Evolutionary conservation across 2,329 filamentous ascomycete species (phyloP).

Genomic region (Fusarium beomiforme): DNA sequence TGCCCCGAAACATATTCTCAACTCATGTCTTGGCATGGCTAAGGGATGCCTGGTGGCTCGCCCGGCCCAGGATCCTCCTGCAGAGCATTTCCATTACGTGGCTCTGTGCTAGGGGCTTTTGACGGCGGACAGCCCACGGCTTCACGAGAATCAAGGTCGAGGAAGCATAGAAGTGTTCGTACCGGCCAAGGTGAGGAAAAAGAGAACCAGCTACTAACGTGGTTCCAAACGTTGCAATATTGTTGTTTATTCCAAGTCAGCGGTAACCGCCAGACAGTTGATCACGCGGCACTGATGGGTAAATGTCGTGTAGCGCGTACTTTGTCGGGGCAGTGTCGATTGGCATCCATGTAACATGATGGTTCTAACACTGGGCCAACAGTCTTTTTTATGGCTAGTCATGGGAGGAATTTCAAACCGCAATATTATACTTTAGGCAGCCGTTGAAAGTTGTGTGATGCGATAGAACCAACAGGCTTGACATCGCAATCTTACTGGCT

Average conservation of each 20-base stretch:
- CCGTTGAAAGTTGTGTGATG: too few relatives aligned
- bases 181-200: neutral
- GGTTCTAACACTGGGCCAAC: neutral
- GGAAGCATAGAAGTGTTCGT: neutral
- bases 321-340: too few relatives aligned
- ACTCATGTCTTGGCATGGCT: neutral
- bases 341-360: too few relatives aligned
- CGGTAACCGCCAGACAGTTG: too few relatives aligned
- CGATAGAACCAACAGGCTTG: too few relatives aligned
- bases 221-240: too few relatives aligned
- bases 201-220: neutral
- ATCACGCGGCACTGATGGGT: too few relatives aligned
- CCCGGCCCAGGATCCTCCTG: neutral
- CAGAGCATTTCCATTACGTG: neutral
- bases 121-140: neutral
- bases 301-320: too few relatives aligned
- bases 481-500: neutral
- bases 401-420: too few relatives aligned
- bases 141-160: accelerated
- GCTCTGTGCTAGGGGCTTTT: neutral
- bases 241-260: too few relatives aligned
- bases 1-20: neutral
- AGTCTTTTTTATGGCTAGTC: too few relatives aligned
- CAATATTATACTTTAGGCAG: too few relatives aligned
- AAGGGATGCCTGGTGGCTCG: neutral